Conservation (phyloP, 306 rosid species). For the Vigna angularis region DNA sequence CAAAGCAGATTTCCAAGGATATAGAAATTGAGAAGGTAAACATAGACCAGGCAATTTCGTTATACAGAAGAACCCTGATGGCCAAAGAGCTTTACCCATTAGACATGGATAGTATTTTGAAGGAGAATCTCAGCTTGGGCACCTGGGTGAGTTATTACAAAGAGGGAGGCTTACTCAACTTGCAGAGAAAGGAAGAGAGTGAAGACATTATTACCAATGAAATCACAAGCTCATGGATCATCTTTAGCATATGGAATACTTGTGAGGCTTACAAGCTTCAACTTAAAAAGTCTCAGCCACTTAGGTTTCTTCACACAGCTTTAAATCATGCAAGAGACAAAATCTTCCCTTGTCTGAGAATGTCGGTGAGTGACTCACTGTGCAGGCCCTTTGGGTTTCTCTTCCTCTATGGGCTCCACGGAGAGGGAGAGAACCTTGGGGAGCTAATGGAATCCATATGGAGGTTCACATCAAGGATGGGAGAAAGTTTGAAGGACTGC, state of each 20-base stretch:
- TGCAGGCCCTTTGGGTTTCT: slow-evolving; percentile 50
- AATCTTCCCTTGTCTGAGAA: slow-evolving; percentile 62
- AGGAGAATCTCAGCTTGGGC: slow-evolving; percentile 71
- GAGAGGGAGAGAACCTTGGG: slow-evolving; percentile 73
- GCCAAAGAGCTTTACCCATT: slow-evolving; percentile 62
- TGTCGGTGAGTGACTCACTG: slow-evolving; percentile 43
- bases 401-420: slow-evolving; percentile 69
- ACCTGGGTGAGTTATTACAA: slow-evolving; percentile 77
- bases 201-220: slow-evolving; percentile 38
- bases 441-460: slow-evolving; percentile 66
- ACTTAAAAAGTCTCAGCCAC: slow-evolving; percentile 56
- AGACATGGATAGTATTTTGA: slow-evolving; percentile 68
- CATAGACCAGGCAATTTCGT: slow-evolving; percentile 48
- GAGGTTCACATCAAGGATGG: slow-evolving; percentile 65
- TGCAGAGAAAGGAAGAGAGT: slow-evolving; percentile 32
- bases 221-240: slow-evolving; percentile 64
- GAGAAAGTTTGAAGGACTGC: slow-evolving; percentile 49
- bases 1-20: slow-evolving; percentile 50
- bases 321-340: slow-evolving; percentile 63
- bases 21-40: slow-evolving; percentile 58
- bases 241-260: slow-evolving; percentile 77
- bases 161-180: slow-evolving; percentile 53
- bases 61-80: slow-evolving; percentile 46
- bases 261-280: slow-evolving; percentile 68
- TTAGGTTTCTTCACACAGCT: slow-evolving; percentile 54